A percentile compares a stretch with the other conserved stretches of the same genome.
Evolutionary conservation across 1,139 yeast species (phyloP).

Genomic region (Taphrina sp.): DNA sequence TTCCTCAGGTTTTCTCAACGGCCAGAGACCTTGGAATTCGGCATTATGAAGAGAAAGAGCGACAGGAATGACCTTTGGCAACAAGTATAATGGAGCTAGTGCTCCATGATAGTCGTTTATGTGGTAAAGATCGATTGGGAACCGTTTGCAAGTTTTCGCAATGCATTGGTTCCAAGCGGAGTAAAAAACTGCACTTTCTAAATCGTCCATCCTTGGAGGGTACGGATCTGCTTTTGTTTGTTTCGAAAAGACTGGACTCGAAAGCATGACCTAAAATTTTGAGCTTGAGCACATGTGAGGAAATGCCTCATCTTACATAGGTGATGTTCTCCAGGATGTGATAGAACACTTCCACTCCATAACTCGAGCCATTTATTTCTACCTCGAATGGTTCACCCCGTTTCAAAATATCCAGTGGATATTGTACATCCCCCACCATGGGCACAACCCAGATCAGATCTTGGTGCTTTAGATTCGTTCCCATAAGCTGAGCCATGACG

Average conservation of each 20-base stretch:
- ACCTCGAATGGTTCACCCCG: slow-evolving; percentile 31
- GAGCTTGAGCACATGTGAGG: too few species aligned
- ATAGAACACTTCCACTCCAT: slow-evolving; percentile 23
- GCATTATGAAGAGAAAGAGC: slow-evolving; percentile 34
- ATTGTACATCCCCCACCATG: slow-evolving; percentile 32
- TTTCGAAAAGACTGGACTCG: slow-evolving; percentile 31
- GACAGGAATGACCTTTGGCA: slow-evolving; percentile 32
- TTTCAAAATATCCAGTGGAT: slow-evolving; percentile 16
- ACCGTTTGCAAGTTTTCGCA: slow-evolving; percentile 27
- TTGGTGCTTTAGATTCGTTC: slow-evolving; percentile 28
- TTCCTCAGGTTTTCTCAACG: slow-evolving; percentile 30
- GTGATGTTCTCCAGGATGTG: slow-evolving; percentile 29
- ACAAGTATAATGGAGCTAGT: slow-evolving; percentile 30
- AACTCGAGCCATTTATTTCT: slow-evolving; percentile 14
- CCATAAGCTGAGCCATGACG: slow-evolving; percentile 34
- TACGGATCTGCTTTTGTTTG: slow-evolving; percentile 32
- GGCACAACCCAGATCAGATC: slow-evolving; percentile 34
- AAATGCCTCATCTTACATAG: slow-evolving; percentile 16
- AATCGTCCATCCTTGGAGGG: slow-evolving; percentile 34
- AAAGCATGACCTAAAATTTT: not conserved
- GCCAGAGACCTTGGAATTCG: slow-evolving; percentile 35
- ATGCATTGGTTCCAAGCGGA: slow-evolving; percentile 35
- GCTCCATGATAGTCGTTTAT: slow-evolving; percentile 35
- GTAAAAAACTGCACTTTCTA: slow-evolving; percentile 33
- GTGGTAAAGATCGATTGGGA: slow-evolving; percentile 31